Percentiles rank a stretch among this genome's conserved stretches.
Conservation (phyloP, 306 rosid species). For the Lupinus albus region DNA sequence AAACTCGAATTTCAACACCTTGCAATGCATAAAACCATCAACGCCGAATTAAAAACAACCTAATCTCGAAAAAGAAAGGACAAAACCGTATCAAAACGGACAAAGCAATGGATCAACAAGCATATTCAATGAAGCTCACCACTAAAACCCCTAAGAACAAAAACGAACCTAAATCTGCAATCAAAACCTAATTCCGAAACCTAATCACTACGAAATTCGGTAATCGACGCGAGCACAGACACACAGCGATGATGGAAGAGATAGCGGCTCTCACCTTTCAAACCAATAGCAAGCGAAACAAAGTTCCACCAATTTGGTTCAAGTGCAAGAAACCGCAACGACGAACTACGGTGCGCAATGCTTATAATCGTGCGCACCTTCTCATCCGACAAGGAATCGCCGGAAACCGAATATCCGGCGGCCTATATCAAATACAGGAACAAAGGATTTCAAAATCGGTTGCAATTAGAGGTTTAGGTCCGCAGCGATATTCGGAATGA, state of each 20-base stretch:
- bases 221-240: conserved; percentile 41
- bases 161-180: conserved; percentile 52
- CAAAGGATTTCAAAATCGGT: conserved; percentile 28
- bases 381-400: conserved; percentile 47
- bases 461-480: conserved; percentile 20
- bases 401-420: conserved; percentile 58
- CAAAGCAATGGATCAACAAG: conserved; percentile 66
- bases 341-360: conserved; percentile 45
- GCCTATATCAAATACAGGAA: not conserved
- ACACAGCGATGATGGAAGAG: conserved; percentile 43
- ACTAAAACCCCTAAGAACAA: conserved; percentile 63
- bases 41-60: conserved; percentile 36
- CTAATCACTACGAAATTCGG: conserved; percentile 47
- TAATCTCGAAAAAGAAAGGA: conserved; percentile 44
- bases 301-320: conserved; percentile 45
- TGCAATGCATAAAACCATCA: conserved; percentile 43
- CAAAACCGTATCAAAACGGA: conserved; percentile 39
- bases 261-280: conserved; percentile 57
- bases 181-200: conserved; percentile 48
- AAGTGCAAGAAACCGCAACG: conserved; percentile 27
- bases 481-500: conserved; percentile 28
- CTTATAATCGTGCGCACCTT: conserved; percentile 55
- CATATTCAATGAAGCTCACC: conserved; percentile 47
- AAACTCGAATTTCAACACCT: conserved; percentile 41
- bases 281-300: conserved; percentile 35